These are phyloP conservation scores for Fagus crenata DNA, from an alignment of 306 rosid species.

Conservation along the genomic window DNA sequence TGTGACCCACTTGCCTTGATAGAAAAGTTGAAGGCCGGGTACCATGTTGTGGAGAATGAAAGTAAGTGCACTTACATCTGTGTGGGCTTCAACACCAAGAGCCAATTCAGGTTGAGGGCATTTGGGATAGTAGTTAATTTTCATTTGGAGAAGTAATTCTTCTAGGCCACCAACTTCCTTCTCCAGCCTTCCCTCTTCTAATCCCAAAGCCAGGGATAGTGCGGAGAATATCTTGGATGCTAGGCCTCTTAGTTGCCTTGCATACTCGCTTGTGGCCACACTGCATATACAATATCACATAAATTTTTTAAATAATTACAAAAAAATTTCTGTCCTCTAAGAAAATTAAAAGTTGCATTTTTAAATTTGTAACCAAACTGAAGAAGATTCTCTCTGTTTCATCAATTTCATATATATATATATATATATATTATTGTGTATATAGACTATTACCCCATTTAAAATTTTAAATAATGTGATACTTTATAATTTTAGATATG, in stretches of 20 bases:
- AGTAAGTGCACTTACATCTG: conserved; percentile 75
- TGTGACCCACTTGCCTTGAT: conserved; percentile 63
- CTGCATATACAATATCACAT: conserved; percentile 18
- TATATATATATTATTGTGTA: no score
- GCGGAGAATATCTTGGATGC: conserved; percentile 49
- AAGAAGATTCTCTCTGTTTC: no score
- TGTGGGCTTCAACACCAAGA: conserved; percentile 86
- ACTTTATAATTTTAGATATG: no score
- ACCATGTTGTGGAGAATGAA: conserved; percentile 90
- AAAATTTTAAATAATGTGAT: no score
- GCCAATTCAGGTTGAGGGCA: conserved; percentile 93
- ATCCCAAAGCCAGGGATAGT: conserved; percentile 61
- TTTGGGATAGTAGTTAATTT: conserved; percentile 78
- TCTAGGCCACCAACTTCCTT: conserved; percentile 79
- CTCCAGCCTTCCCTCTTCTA: conserved; percentile 74
- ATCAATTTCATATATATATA: no score
- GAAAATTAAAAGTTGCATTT: no score
- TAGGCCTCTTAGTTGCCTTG: conserved; percentile 55
- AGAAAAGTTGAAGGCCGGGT: conserved; percentile 81
- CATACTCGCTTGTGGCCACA: conserved; percentile 67
- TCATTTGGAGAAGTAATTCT: conserved; percentile 75
- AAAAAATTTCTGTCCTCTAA: no score
- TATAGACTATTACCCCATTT: no score
- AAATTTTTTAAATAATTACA: no score
- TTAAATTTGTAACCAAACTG: no score